phyloP scores from a whole-genome alignment of 495 filamentous ascomycete species.

The Lepraria neglecta region DNA sequence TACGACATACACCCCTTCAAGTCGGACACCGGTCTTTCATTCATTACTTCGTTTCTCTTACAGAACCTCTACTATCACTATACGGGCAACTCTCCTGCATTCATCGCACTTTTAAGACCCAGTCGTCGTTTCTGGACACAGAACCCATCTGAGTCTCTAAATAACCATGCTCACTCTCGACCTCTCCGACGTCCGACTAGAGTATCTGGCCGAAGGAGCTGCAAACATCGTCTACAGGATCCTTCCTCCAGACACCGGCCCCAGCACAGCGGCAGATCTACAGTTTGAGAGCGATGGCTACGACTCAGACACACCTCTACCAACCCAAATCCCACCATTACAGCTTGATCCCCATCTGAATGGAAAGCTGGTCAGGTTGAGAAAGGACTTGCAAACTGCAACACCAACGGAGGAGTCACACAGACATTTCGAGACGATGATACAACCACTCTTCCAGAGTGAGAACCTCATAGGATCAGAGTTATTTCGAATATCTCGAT shows the following conservation, averaged over 20 bases:
- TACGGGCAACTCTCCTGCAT: too few relatives aligned
- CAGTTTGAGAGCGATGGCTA: slow-evolving; percentile 15
- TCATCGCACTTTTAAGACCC: too few relatives aligned
- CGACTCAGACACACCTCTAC: slow-evolving; percentile 29
- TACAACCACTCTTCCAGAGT: slow-evolving; percentile 52
- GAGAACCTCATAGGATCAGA: slow-evolving; percentile 55
- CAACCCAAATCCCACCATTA: slow-evolving; percentile 27
- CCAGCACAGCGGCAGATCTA: slow-evolving; percentile 16
- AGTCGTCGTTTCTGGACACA: too few relatives aligned
- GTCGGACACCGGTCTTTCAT: too few relatives aligned
- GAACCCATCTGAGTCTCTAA: too few relatives aligned
- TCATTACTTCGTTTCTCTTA: too few relatives aligned
- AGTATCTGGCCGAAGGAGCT: slow-evolving; percentile 60
- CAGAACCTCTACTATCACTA: too few relatives aligned
- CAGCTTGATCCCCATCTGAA: slow-evolving; percentile 22
- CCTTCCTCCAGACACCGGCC: slow-evolving; percentile 29
- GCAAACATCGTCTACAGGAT: slow-evolving; percentile 67
- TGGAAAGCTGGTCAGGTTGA: slow-evolving; percentile 57
- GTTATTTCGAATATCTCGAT: slow-evolving; percentile 47
- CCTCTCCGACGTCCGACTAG: slow-evolving; percentile 29
- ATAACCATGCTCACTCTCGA: slow-evolving; percentile 7
- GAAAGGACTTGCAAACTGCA: slow-evolving; percentile 54
- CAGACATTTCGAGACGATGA: slow-evolving; percentile 50
- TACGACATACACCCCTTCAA: too few relatives aligned
- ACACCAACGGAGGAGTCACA: slow-evolving; percentile 50